These are phyloP conservation scores for Taxillus chinensis DNA, from an alignment of 164 flowering plant species.

Conservation along the genomic window DNA sequence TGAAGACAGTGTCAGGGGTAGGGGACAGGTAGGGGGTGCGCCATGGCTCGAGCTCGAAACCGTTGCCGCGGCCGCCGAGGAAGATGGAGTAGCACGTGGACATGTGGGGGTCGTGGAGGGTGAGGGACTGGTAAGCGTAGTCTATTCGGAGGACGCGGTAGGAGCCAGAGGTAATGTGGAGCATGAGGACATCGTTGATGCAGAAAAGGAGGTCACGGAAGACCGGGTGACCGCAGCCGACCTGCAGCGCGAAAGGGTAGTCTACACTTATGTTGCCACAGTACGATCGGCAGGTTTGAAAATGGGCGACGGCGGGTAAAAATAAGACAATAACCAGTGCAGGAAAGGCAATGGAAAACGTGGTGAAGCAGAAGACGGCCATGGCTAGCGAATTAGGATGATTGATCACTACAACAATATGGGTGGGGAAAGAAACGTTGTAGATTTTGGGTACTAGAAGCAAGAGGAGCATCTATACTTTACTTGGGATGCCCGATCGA, in stretches of 20 bases:
- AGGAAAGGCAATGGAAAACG: conserved; percentile 1
- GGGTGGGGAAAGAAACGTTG: too few species aligned
- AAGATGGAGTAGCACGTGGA: conserved; percentile 61
- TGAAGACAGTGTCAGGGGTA: conserved; percentile 62
- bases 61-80: conserved; percentile 59
- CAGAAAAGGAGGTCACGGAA: conserved; percentile 71
- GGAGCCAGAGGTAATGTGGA: conserved; percentile 83
- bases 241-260: conserved; percentile 58
- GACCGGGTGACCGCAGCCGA: conserved; percentile 85
- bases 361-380: conserved; percentile 13
- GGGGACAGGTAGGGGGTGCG: conserved; percentile 60
- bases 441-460: too few species aligned
- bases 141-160: conserved; percentile 79
- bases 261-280: conserved; percentile 81
- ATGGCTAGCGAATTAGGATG: conserved; percentile 5
- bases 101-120: conserved; percentile 72
- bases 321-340: conserved; percentile 2
- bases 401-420: too few species aligned
- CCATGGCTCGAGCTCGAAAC: conserved; percentile 64
- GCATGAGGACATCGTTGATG: conserved; percentile 75
- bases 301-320: conserved; percentile 9
- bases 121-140: conserved; percentile 63
- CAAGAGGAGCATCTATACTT: too few species aligned
- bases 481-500: too few species aligned
- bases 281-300: conserved; percentile 49